These are phyloP conservation scores for Brassica carinata DNA, from an alignment of 345 rosid species.

Conservation along the genomic window DNA sequence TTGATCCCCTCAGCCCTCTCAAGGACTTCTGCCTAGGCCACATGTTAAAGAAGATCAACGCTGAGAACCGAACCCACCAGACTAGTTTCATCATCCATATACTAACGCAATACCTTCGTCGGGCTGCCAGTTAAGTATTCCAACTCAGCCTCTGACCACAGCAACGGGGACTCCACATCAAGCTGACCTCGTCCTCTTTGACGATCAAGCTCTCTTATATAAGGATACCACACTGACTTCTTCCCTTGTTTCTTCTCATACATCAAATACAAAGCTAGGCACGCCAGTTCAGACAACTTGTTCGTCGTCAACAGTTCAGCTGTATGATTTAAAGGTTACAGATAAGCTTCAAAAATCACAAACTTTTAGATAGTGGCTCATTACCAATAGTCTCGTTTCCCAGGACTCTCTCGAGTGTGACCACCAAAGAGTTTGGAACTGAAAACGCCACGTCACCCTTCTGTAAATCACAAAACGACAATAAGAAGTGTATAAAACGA, in stretches of 20 bases:
- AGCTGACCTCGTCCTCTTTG: constrained; percentile 94
- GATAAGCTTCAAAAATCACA: neutral
- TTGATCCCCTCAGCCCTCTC: constrained; percentile 88
- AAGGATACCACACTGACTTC: constrained; percentile 93
- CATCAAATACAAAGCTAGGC: constrained; percentile 93
- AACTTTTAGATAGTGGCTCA: constrained; percentile 30
- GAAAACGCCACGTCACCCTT: constrained; percentile 86
- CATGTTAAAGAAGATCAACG: constrained; percentile 18
- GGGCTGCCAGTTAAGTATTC: constrained; percentile 92
- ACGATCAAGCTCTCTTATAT: constrained; percentile 95
- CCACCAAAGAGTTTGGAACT: constrained; percentile 83
- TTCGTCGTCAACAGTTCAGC: constrained; percentile 91
- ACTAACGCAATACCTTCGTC: constrained; percentile 61
- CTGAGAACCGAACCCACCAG: neutral
- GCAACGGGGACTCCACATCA: constrained; percentile 92
- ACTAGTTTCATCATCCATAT: constrained; percentile 16
- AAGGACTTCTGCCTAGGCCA: constrained; percentile 77
- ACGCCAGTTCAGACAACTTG: constrained; percentile 90
- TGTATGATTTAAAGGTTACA: constrained; percentile 37
- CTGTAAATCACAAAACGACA: constrained; percentile 37
- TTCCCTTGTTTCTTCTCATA: constrained; percentile 98
- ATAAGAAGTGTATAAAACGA: neutral
- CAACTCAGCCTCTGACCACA: constrained; percentile 89
- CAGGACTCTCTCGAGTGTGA: constrained; percentile 91
- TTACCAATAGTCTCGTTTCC: constrained; percentile 95